Evolutionary conservation across 495 filamentous ascomycete species (phyloP).

Genomic region (Lepidopterella palustris): DNA sequence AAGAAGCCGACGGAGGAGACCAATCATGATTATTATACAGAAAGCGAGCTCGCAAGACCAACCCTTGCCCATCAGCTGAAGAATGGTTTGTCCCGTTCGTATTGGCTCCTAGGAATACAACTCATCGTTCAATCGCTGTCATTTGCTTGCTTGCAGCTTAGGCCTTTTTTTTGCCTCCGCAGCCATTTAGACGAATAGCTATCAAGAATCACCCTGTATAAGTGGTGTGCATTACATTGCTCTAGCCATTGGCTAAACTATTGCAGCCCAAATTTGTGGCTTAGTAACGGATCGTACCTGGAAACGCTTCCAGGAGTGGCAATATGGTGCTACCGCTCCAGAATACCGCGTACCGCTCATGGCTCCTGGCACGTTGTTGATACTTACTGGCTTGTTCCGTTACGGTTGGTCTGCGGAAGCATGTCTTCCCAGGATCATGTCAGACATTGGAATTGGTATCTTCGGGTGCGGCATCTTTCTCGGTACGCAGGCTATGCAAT

Average conservation of each 20-base stretch:
- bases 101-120: constrained; percentile 34
- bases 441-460: constrained; percentile 32
- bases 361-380: constrained; percentile 27
- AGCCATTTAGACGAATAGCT: constrained; percentile 33
- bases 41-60: background rate
- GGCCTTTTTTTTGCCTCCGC: constrained; percentile 39
- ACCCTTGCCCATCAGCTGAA: constrained; percentile 4
- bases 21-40: constrained; percentile 14
- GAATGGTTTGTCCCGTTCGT: constrained; percentile 6
- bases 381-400: constrained; percentile 48
- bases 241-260: constrained; percentile 32
- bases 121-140: constrained; percentile 37
- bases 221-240: constrained; percentile 39
- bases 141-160: constrained; percentile 35
- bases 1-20: constrained; percentile 12
- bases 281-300: constrained; percentile 28
- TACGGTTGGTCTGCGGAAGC: constrained; percentile 44
- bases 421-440: constrained; percentile 44
- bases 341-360: constrained; percentile 36
- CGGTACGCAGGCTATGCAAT: constrained; percentile 28
- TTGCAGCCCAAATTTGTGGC: constrained; percentile 24
- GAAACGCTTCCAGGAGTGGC: constrained; percentile 14
- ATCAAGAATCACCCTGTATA: constrained; percentile 31
- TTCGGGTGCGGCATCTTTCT: constrained; percentile 14
- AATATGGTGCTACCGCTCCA: constrained; percentile 21